These are phyloP conservation scores for Chrysanthemum makinoi DNA, from an alignment of 129 eudicot genomes.

Conservation along the genomic window DNA sequence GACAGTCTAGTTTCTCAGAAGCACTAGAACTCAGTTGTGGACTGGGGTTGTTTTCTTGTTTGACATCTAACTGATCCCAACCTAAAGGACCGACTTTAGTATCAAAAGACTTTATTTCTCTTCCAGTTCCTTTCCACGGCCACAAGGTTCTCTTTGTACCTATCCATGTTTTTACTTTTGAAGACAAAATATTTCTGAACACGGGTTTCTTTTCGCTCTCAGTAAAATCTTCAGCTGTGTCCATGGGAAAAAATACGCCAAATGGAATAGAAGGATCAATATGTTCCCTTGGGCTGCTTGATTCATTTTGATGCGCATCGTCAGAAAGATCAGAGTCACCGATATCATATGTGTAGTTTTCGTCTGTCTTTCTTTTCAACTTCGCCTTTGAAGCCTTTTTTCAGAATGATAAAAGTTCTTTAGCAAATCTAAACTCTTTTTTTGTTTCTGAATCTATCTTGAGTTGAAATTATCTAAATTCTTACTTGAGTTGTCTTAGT, in stretches of 20 bases:
- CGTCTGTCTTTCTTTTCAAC: conserved; percentile 49
- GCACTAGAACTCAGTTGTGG: conserved; percentile 7
- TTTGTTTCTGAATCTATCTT: neutral
- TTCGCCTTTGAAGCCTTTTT: conserved; percentile 60
- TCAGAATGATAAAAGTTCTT: conserved; percentile 20
- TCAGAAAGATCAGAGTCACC: conserved; percentile 30
- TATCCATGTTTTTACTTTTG: conserved; percentile 74
- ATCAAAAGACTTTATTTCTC: too few species aligned
- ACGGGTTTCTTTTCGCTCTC: conserved; percentile 55
- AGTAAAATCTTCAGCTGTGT: conserved; percentile 35
- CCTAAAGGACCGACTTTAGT: neutral
- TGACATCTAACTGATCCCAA: conserved; percentile 20
- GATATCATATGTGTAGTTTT: too few species aligned
- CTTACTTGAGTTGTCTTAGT: neutral
- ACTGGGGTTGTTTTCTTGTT: conserved; percentile 11
- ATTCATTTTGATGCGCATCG: conserved; percentile 61
- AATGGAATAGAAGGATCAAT: conserved; percentile 27
- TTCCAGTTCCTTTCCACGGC: too few species aligned
- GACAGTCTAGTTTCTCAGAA: conserved; percentile 3
- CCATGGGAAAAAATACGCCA: conserved; percentile 44
- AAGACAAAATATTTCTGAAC: conserved; percentile 46
- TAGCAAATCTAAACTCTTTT: neutral
- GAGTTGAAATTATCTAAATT: neutral
- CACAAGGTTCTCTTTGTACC: conserved; percentile 33
- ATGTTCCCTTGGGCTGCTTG: conserved; percentile 35